Conservation (phyloP, 1,284 basidiomycete species). For the Stygiomarasmius scandens region DNA sequence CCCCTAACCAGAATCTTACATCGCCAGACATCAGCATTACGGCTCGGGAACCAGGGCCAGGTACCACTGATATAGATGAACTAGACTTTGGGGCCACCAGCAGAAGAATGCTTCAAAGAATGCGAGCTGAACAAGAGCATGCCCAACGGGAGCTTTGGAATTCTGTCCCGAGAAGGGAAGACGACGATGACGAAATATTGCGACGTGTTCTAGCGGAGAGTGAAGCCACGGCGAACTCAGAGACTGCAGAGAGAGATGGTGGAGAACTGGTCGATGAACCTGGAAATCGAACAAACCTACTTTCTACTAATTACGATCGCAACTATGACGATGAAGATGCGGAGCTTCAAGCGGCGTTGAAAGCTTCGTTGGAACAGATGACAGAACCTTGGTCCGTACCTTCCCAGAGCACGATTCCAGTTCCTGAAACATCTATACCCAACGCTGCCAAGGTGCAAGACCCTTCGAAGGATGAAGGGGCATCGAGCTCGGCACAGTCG, state of each 20-base stretch:
- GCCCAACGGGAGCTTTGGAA: conserved; percentile 64
- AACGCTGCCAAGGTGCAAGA: too few relatives aligned
- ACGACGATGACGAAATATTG: conserved; percentile 61
- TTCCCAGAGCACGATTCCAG: conserved; percentile 2
- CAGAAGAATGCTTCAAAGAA: conserved; percentile 61
- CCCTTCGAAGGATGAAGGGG: neutral
- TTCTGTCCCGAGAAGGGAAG: conserved; percentile 38
- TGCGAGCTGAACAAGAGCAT: conserved; percentile 68
- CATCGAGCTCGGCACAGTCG: neutral
- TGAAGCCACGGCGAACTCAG: conserved; percentile 47
- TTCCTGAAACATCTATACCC: conserved; percentile 16
- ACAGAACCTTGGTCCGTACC: conserved; percentile 55
- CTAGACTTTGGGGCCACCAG: conserved; percentile 68
- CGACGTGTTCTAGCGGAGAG: conserved; percentile 71
- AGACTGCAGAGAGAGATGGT: conserved; percentile 32
- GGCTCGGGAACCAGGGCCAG: too few relatives aligned
- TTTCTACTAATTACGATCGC: conserved; percentile 29
- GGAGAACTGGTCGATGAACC: conserved; percentile 11
- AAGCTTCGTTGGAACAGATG: conserved; percentile 74
- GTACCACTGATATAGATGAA: conserved; percentile 35
- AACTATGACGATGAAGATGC: conserved; percentile 88
- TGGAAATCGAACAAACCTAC: neutral
- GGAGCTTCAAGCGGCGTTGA: conserved; percentile 83
- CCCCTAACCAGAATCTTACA: conserved; percentile 18
- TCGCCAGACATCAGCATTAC: conserved; percentile 12